Base-by-base conservation (phyloP, 768 basidiomycete genomes). In the Mycena belliarum region DNA sequence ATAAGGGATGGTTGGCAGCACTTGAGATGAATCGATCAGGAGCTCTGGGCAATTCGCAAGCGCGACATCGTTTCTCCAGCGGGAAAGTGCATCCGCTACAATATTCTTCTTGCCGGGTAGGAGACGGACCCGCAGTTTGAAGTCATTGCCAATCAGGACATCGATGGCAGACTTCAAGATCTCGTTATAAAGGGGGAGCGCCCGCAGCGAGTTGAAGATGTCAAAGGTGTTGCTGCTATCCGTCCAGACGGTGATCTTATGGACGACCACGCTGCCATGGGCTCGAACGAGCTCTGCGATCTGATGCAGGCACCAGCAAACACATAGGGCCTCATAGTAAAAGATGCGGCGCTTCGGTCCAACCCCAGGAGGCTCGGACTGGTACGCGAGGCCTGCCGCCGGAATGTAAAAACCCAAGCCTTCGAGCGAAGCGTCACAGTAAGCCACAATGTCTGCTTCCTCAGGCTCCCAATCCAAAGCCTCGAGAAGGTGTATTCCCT, bases 61-160 rank as follows among this genome's bases (percentile, higher is more conserved):
- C 21, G 45, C 35, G 5, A 7, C 24, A 55, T 58, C 26, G 53
- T 61, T 37, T 43, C 51, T 2, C 59, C 41, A 62, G 8, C 66
- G 66, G 1, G 70, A 73, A 0, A 75, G 53, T 0, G 67, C 63
- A 43, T 73, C 72, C 2, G 70, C 72, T 2, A 71, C 58, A 4
- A 35, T 16, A 45, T 73, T 73, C 1, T 63, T 9, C 11, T 61
- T 51, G 1, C 68, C 64, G 0, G 64, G 53, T 2, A 72, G 35
- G 20, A 69, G 68, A 0, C 66, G 24, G 0, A 74, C 67, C 0
- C 64, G 59, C 0, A 73, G 52, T 21, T 72, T 55, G n/a, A 67
- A 40, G 3, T 51, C 12, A 21, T 33, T 15, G 2, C 51, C 4
- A 1, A 64, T 20, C 2, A 63, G 46, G 4, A 63, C 16, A 21